Evolutionary conservation across 1,139 yeast species (phyloP).

Genomic region (Blastobotrys capitulatus): DNA sequence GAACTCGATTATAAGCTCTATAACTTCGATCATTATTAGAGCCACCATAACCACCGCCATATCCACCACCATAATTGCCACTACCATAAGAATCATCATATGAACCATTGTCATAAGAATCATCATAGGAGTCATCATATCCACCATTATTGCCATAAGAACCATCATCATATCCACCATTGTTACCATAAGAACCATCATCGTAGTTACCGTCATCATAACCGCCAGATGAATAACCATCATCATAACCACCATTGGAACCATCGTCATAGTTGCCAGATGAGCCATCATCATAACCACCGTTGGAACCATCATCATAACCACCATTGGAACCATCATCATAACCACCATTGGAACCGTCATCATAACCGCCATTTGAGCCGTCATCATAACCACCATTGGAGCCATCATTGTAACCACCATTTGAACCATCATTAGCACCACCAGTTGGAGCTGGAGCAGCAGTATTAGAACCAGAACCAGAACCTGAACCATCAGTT

Average conservation of each 20-base stretch:
- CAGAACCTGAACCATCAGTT: not conserved
- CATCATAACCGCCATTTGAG: no score
- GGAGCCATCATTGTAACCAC: not conserved
- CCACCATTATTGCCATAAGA: not conserved
- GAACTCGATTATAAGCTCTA: not conserved
- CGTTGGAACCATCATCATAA: no score
- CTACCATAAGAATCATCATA: no score
- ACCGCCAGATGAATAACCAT: not conserved
- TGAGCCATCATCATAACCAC: no score
- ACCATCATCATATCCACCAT: not conserved
- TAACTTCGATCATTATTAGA: not conserved
- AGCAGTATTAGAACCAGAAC: not conserved
- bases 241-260: no score
- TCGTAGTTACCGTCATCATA: not conserved
- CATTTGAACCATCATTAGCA: not conserved
- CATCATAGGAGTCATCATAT: no score
- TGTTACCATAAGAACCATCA: not conserved
- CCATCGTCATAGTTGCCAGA: no score
- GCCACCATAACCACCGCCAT: no score
- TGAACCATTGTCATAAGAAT: not conserved
- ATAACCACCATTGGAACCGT: no score
- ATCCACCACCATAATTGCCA: no score
- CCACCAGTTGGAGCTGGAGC: not conserved
- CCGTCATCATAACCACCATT: not conserved
- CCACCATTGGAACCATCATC: no score